These are phyloP conservation scores for Komagataella populi DNA, from an alignment of 805 yeast species.

Conservation along the genomic window DNA sequence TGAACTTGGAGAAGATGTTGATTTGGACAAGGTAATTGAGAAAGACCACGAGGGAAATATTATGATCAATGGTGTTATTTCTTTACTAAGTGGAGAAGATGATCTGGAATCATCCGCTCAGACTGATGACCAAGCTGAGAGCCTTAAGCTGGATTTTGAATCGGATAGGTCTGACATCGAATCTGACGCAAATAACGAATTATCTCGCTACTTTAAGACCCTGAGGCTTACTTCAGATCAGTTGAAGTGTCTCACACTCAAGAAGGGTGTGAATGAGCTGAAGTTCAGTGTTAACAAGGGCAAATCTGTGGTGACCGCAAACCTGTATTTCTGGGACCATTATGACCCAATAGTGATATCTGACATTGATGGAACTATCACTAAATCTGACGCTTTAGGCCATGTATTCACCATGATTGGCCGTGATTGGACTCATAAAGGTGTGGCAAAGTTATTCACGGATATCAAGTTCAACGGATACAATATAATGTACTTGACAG, in stretches of 20 bases:
- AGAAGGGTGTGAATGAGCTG: constrained; percentile 68
- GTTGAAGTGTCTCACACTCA: constrained; percentile 55
- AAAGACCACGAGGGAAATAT: constrained; percentile 60
- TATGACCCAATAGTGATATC: constrained; percentile 86
- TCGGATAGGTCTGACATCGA: neutral
- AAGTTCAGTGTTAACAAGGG: constrained; percentile 76
- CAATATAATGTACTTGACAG: constrained; percentile 85
- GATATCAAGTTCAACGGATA: constrained; percentile 84
- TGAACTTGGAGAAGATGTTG: constrained; percentile 49
- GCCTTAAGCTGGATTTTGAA: constrained; percentile 10
- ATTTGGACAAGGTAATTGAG: constrained; percentile 28
- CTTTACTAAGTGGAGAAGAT: constrained; percentile 1
- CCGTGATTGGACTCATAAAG: constrained; percentile 95
- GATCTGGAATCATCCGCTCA: constrained; percentile 1
- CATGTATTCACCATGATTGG: constrained; percentile 91
- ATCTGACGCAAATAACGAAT: constrained; percentile 2
- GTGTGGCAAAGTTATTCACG: constrained; percentile 84
- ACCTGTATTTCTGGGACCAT: constrained; percentile 73
- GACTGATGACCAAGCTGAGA: neutral
- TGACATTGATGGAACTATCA: constrained; percentile 96
- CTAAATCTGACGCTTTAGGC: constrained; percentile 95
- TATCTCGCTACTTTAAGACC: constrained; percentile 54
- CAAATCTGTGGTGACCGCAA: constrained; percentile 59
- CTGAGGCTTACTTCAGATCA: constrained; percentile 87
- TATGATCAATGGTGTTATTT: constrained; percentile 25